These are phyloP conservation scores for Clathrus columnatus DNA, from an alignment of 768 basidiomycete species.

Conservation along the genomic window DNA sequence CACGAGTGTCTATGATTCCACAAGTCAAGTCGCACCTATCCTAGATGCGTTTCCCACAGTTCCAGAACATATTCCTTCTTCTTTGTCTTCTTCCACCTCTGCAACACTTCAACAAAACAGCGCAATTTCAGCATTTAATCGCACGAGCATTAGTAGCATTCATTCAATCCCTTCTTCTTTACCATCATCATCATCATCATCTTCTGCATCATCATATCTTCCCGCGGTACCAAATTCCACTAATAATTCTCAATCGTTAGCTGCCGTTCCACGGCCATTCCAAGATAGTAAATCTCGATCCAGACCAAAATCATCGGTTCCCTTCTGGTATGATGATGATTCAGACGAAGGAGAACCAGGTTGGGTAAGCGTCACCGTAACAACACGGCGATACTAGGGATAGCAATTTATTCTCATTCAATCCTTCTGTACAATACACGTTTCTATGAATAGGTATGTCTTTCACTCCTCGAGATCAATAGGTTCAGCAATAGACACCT, in stretches of 20 bases:
- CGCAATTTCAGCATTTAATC: neutral
- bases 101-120: neutral
- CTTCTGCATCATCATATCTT: neutral
- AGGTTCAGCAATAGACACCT: slow-evolving; percentile 59
- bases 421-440: neutral
- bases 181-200: neutral
- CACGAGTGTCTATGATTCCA: neutral
- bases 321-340: slow-evolving; percentile 11
- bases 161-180: slow-evolving; percentile 8
- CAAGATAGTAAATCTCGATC: slow-evolving; percentile 5
- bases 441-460: neutral
- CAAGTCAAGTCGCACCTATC: neutral
- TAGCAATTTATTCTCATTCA: neutral
- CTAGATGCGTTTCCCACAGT: slow-evolving; percentile 8
- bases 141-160: neutral
- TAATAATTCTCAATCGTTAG: neutral
- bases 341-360: slow-evolving; percentile 10
- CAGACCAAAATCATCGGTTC: slow-evolving; percentile 8
- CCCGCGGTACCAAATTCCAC: neutral
- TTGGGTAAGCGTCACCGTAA: slow-evolving; percentile 9
- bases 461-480: slow-evolving; percentile 67
- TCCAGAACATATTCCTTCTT: slow-evolving; percentile 3
- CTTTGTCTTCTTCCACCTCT: neutral
- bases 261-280: neutral
- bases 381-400: slow-evolving; percentile 5